Conservation (phyloP, 192 early-diverging fungal genomes). For the Spinellus fusiger region DNA sequence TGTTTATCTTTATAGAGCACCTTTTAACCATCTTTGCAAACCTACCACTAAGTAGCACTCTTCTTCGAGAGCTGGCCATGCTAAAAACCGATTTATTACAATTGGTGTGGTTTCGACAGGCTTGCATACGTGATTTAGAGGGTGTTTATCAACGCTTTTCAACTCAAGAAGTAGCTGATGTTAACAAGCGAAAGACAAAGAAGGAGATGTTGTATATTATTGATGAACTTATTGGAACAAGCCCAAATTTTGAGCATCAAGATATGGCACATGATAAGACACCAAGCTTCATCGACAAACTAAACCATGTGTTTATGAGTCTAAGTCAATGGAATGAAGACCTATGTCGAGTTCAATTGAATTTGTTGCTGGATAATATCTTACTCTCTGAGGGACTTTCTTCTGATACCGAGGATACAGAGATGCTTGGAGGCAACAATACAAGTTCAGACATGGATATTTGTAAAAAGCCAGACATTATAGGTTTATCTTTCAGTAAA, state of each 20-base stretch:
- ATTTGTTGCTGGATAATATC: constrained; percentile 41
- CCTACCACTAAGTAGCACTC: constrained; percentile 20
- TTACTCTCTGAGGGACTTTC: constrained; percentile 14
- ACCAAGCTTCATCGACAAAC: constrained; percentile 37
- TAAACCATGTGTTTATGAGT: constrained; percentile 36
- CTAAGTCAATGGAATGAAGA: constrained; percentile 51
- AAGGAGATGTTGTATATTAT: constrained; percentile 36
- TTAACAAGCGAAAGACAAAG: constrained; percentile 16
- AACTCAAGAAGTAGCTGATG: constrained; percentile 12
- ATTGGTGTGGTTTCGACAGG: constrained; percentile 26
- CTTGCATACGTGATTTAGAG: constrained; percentile 27
- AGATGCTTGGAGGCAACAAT: constrained; percentile 24
- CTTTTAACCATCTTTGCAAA: constrained; percentile 18
- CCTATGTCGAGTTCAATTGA: constrained; percentile 43
- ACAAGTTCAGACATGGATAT: neutral
- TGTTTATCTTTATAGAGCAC: constrained; percentile 24
- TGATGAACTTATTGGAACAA: constrained; percentile 35
- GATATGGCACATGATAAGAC: constrained; percentile 7
- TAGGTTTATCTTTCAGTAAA: neutral
- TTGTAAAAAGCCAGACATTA: neutral
- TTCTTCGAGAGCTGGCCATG: constrained; percentile 27
- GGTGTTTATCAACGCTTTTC: constrained; percentile 29
- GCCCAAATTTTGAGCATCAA: neutral
- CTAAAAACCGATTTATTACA: constrained; percentile 21
- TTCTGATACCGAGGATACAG: constrained; percentile 17